A percentile compares a stretch with the other conserved stretches of the same genome.
Conservation (phyloP, 2,329 filamentous ascomycete species). For the Cercospora sp. region DNA sequence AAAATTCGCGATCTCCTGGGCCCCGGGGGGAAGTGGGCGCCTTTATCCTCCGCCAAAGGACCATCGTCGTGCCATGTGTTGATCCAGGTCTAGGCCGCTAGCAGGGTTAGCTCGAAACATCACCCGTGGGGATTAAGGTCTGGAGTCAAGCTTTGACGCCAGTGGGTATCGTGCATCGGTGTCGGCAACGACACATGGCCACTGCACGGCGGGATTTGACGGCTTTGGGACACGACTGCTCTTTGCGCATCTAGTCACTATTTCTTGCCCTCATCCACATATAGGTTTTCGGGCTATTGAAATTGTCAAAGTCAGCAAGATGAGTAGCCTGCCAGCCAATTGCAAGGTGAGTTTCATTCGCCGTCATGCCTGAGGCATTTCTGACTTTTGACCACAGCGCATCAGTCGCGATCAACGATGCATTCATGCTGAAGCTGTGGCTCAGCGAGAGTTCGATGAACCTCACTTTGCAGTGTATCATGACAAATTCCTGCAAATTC, state of each 20-base stretch:
- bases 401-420: constrained; percentile 20
- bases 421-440: constrained; percentile 12
- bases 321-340: constrained; percentile 14
- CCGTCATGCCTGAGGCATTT: not conserved
- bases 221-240: not conserved
- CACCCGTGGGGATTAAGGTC: not conserved
- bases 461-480: constrained; percentile 34
- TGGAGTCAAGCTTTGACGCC: constrained; percentile 11
- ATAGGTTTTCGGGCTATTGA: not conserved
- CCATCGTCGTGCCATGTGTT: not conserved
- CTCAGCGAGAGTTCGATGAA: constrained; percentile 20
- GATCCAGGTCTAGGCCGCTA: not conserved
- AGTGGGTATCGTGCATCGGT: not conserved
- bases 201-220: constrained; percentile 9
- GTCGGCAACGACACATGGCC: not conserved
- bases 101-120: constrained; percentile 1
- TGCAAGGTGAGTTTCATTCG: constrained; percentile 23
- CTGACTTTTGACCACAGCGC: constrained; percentile 9
- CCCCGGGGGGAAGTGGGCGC: not conserved
- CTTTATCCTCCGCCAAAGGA: not conserved
- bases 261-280: constrained; percentile 5
- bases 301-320: not conserved
- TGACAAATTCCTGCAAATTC: constrained; percentile 30
- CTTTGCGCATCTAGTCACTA: not conserved
- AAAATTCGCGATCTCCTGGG: not conserved